Evolutionary conservation across 768 basidiomycete genomes (phyloP), one percentile per base, ranked within the genome.

Genomic region (Flagelloscypha sp.): DNA sequence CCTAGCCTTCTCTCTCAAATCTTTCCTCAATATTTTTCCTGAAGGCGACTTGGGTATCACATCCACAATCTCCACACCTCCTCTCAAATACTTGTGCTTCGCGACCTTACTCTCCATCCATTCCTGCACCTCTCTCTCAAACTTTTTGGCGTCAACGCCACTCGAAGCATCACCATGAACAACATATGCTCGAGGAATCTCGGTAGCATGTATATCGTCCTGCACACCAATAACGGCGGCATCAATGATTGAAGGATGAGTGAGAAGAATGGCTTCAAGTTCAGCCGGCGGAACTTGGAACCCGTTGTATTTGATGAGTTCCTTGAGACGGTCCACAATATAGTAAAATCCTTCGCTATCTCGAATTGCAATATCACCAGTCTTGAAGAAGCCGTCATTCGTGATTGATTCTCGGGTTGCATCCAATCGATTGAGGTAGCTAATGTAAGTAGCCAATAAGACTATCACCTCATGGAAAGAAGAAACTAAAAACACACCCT

Each of bases 301-400:
- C 6, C 48, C 76, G 62, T 84, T 84, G 57, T 84, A 83, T 47
- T 85, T 82, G 52, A 85, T 79, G 16, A 84, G 57, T 47, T 84
- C 84, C 42, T 85, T 85, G 30, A 69, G 64, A 22, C 86, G 61
- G 46, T 86, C 83, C 2, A 87, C 77, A 34, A 86, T 82, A 44
- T 66, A 72, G 52, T 77, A 85, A 50, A 67, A 84, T 0, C 87
- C 89, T 1, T 87, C 76, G 2, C 55, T 38, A 41, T 88, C 82
- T 9, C 74, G 58, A 12, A 68, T 53, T 2, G 72, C 83, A 33
- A 93, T 72, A 53, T 94, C 90, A 1, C 90, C 88, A 0, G 89
- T 92, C 66, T 83, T 87, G 62, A 89, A 79, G 86, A 86, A 95
- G 3, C 75, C 70, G 32, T 86, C 81, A 0, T 56, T 55, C 0